phyloP scores from a whole-genome alignment of 441 rosid species.

The Populus hybrid region DNA sequence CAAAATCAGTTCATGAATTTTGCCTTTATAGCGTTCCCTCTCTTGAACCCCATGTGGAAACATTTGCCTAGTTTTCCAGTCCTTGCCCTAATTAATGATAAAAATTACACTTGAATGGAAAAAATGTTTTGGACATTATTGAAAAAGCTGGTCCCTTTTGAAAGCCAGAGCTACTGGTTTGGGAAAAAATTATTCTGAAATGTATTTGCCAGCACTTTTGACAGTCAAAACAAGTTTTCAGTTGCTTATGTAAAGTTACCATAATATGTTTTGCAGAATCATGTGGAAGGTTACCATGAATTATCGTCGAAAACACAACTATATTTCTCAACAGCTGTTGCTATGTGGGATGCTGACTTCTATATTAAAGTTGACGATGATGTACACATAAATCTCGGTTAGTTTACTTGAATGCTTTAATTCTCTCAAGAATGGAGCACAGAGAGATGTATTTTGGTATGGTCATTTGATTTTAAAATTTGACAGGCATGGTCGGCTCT shows the following conservation, averaged over 20 bases:
- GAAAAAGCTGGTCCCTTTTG: not conserved
- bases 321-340: slow-evolving; percentile 75
- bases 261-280: slow-evolving; percentile 55
- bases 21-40: not conserved
- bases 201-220: not conserved
- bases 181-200: not conserved
- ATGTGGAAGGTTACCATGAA: slow-evolving; percentile 84
- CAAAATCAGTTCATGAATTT: not conserved
- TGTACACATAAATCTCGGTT: slow-evolving; percentile 91
- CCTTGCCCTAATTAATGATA: not conserved
- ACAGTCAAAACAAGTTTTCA: not conserved
- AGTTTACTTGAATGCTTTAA: slow-evolving; percentile 30
- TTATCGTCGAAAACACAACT: slow-evolving; percentile 78
- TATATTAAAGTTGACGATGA: slow-evolving; percentile 62
- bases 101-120: not conserved
- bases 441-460: slow-evolving; percentile 3
- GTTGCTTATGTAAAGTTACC: slow-evolving; percentile 5
- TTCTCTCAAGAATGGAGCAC: slow-evolving; percentile 4
- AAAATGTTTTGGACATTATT: not conserved
- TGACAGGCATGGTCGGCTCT: slow-evolving; percentile 80
- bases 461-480: slow-evolving; percentile 16
- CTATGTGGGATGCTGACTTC: slow-evolving; percentile 64
- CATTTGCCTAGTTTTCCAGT: not conserved
- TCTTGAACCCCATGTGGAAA: not conserved
- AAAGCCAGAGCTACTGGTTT: not conserved